A percentile compares a stretch with the other conserved stretches of the same genome.
These are phyloP conservation scores for Fusarium newnesense DNA, from an alignment of 2,329 filamentous ascomycete genomes.

Conservation along the genomic window DNA sequence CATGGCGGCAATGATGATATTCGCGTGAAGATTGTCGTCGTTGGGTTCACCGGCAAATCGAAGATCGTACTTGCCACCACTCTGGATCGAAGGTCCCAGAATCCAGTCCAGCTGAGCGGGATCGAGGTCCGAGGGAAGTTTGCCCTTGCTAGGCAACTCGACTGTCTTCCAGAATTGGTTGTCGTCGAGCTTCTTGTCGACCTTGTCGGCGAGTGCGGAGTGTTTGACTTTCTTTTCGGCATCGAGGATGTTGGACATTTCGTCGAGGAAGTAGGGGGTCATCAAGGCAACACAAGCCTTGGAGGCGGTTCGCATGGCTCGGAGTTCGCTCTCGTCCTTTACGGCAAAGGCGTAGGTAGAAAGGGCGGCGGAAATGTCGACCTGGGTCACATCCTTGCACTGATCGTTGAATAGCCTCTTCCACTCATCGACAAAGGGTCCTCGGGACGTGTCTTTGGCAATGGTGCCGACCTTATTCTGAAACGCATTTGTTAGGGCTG, in stretches of 20 bases:
- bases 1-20: slow-evolving; percentile 92
- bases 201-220: slow-evolving; percentile 83
- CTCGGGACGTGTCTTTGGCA: slow-evolving; percentile 83
- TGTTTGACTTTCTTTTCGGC: slow-evolving; percentile 98
- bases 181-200: slow-evolving; percentile 92
- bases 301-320: slow-evolving; percentile 92
- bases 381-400: slow-evolving; percentile 86
- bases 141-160: slow-evolving; percentile 74
- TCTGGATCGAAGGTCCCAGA: slow-evolving; percentile 89
- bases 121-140: slow-evolving; percentile 89
- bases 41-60: slow-evolving; percentile 83
- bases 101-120: slow-evolving; percentile 92
- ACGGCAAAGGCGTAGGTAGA: slow-evolving; percentile 87
- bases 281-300: slow-evolving; percentile 94
- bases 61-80: slow-evolving; percentile 93
- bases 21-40: slow-evolving; percentile 84
- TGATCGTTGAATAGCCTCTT: slow-evolving; percentile 82
- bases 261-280: slow-evolving; percentile 96
- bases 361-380: slow-evolving; percentile 84
- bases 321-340: slow-evolving; percentile 94
- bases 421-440: slow-evolving; percentile 97
- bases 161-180: slow-evolving; percentile 90
- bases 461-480: slow-evolving; percentile 91
- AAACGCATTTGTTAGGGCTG: slow-evolving; percentile 15
- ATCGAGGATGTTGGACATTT: slow-evolving; percentile 96